Conservation (phyloP, 352 stramenopile species). For the Phytophthora megakarya region DNA sequence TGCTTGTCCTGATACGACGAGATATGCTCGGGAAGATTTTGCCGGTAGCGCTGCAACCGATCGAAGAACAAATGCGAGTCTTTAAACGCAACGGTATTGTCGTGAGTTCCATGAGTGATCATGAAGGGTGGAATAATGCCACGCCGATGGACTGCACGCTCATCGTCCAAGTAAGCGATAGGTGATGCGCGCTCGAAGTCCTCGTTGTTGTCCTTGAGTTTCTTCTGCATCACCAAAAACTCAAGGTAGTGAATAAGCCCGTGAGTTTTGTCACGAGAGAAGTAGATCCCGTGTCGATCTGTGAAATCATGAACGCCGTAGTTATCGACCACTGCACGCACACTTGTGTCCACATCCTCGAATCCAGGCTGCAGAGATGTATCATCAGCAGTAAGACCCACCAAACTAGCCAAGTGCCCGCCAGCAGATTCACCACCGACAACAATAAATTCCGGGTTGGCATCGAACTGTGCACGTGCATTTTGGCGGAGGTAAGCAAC, state of each 20-base stretch:
- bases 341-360: constrained; percentile 66
- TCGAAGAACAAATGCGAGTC: constrained; percentile 68
- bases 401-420: constrained; percentile 55
- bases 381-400: constrained; percentile 53
- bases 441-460: constrained; percentile 60
- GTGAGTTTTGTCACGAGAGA: constrained; percentile 45
- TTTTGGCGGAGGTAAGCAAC: constrained; percentile 57
- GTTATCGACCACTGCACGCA: constrained; percentile 57
- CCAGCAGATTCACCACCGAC: constrained; percentile 67
- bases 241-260: constrained; percentile 55
- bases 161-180: constrained; percentile 48
- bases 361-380: constrained; percentile 62
- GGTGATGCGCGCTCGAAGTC: constrained; percentile 61
- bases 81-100: constrained; percentile 61
- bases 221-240: constrained; percentile 67
- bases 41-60: constrained; percentile 46
- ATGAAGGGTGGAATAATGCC: constrained; percentile 60
- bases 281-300: constrained; percentile 62
- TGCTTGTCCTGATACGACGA: constrained; percentile 25
- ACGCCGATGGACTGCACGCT: constrained; percentile 20
- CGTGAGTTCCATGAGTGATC: constrained; percentile 58
- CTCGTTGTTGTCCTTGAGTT: constrained; percentile 46
- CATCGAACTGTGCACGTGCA: constrained; percentile 37
- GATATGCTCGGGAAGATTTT: constrained; percentile 29
- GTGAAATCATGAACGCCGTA: constrained; percentile 68